These are phyloP conservation scores for Solanum chilense DNA, from an alignment of 257 asterid species.

Conservation along the genomic window DNA sequence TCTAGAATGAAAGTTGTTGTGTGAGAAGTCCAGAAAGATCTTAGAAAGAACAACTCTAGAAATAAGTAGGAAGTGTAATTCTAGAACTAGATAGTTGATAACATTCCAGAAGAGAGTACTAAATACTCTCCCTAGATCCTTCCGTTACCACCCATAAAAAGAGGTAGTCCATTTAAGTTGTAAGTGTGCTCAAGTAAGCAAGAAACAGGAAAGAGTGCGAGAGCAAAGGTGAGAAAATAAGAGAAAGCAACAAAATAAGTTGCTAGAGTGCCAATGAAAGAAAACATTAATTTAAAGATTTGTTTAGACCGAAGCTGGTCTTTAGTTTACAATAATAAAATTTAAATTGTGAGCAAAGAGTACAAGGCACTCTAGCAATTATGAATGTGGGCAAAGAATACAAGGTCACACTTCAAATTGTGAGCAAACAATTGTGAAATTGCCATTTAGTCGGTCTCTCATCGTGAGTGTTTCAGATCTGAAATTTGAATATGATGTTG, in stretches of 20 bases:
- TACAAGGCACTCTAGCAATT: too few species aligned
- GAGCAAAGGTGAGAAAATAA: neutral
- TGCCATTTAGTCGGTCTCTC: neutral
- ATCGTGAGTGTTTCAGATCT: neutral
- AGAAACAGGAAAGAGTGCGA: neutral
- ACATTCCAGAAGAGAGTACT: neutral
- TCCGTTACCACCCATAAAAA: neutral
- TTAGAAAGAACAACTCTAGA: neutral
- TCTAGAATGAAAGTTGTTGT: neutral
- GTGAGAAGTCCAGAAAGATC: neutral
- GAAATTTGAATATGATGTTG: neutral
- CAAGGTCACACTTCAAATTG: neutral
- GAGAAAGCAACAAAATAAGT: neutral
- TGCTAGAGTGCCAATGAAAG: neutral
- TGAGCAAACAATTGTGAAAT: neutral
- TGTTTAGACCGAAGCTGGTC: neutral
- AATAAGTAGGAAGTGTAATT: neutral
- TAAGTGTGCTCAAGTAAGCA: neutral
- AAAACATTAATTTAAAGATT: neutral
- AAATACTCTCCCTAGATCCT: neutral
- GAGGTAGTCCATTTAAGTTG: neutral
- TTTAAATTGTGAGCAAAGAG: neutral
- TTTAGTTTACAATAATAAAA: neutral
- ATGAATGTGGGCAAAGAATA: too few species aligned
- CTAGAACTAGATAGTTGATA: neutral